These are phyloP conservation scores for Metschnikowia reukaufii DNA, from an alignment of 805 yeast genomes.

Conservation along the genomic window DNA sequence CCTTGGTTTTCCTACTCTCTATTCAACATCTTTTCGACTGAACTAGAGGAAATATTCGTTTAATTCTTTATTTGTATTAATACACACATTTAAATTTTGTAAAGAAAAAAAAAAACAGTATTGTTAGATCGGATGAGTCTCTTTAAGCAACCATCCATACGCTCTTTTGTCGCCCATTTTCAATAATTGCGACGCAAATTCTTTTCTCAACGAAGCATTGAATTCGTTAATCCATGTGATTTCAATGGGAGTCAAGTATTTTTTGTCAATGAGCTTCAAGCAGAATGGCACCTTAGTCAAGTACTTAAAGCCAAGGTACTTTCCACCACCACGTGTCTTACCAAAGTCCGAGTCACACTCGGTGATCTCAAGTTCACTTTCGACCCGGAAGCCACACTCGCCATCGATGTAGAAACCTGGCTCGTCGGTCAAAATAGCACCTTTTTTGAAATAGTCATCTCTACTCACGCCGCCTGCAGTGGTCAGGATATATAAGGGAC, in stretches of 20 bases:
- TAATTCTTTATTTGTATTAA: slow-evolving; percentile 5
- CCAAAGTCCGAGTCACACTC: slow-evolving; percentile 41
- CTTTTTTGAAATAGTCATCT: slow-evolving; percentile 44
- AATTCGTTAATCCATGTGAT: slow-evolving; percentile 41
- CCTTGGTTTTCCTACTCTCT: slow-evolving; percentile 20
- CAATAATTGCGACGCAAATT: slow-evolving; percentile 39
- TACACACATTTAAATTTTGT: not conserved
- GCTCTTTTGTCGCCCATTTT: slow-evolving; percentile 59
- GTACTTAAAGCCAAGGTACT: slow-evolving; percentile 39
- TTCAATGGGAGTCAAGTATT: slow-evolving; percentile 31
- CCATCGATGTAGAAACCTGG: slow-evolving; percentile 94
- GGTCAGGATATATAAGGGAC: slow-evolving; percentile 80
- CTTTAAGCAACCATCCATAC: slow-evolving; percentile 67
- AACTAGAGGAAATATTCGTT: slow-evolving; percentile 2
- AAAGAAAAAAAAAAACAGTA: not conserved
- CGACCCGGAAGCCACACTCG: slow-evolving; percentile 87
- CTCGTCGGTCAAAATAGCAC: slow-evolving; percentile 84
- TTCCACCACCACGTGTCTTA: slow-evolving; percentile 27
- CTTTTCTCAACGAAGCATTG: slow-evolving; percentile 33
- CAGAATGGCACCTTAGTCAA: slow-evolving; percentile 45
- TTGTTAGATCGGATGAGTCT: slow-evolving; percentile 45
- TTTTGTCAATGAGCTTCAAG: slow-evolving; percentile 33
- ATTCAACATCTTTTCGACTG: slow-evolving; percentile 18
- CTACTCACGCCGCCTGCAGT: slow-evolving; percentile 52
- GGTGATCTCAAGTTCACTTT: slow-evolving; percentile 71